Evolutionary conservation across 176 grass and related monocot genomes (phyloP), one percentile per base, ranked within the genome.

Genomic region (Aegilops sharonensis): DNA sequence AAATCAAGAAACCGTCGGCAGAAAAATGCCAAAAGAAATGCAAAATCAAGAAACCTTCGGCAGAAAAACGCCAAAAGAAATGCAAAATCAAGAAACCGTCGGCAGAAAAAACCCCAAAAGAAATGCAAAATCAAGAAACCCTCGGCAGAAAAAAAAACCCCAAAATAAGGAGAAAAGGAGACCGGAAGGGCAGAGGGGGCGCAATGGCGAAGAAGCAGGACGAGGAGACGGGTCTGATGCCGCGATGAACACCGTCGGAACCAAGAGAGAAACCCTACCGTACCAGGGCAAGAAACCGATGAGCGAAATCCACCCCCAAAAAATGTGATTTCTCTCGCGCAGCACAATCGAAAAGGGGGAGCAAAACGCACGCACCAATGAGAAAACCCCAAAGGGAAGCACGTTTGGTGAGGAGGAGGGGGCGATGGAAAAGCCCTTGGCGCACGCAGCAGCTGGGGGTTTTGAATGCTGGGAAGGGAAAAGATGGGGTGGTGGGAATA

Each of bases 61-160:
- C 21, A 45, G 70, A 72, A 73, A 73, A 73, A 13, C 5, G 5
- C 39, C 70, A 25, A 73, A 45, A 72, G 11, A 50, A 56, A 56
- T 56, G 47, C 13, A 5, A 50, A 72, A 72, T 43, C 21, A 73
- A 45, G 39, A 73, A 72, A 73, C 70, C 37, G 21, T 70, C 17
- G 18, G 21, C 21, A 73, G 70, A 45, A 42, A 72, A 73, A 73
- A 13, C 10, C 2, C 36, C 36, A 7, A 72, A 40, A 23, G 36
- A 72, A 72, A n/a, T 37, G 68, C 35, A 42, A 72, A 72, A 72
- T 43, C 21, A 73, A 45, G 39, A 73, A 43, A 73, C 70, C 37
- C 11, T 70, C 17, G 18, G 21, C 21, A 73, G 70, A 25, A 25
- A 45, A 42, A 72, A 73, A 73, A 13, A 14, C 12, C 20, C 14